Conservation (phyloP, 1,139 yeast species). For the Blastobotrys capitulatus region DNA sequence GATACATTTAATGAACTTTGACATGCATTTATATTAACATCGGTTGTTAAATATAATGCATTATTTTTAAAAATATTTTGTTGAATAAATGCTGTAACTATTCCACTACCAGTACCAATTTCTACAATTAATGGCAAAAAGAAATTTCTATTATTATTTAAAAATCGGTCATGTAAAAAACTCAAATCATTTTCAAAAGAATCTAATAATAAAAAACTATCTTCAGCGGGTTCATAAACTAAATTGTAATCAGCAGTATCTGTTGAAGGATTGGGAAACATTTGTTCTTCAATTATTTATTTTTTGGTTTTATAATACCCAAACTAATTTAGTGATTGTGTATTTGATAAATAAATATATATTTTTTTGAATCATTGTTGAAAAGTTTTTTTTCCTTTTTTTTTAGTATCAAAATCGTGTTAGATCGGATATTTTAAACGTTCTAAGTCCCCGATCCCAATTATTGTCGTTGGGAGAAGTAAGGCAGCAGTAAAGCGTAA, state of each 20-base stretch:
- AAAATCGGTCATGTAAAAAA: conserved; percentile 12
- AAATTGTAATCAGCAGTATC: conserved; percentile 4
- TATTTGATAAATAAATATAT: not conserved
- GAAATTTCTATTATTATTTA: not conserved
- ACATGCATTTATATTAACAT: conserved; percentile 76
- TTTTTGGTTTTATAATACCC: no score
- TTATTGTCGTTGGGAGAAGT: no score
- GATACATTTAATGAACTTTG: conserved; percentile 48
- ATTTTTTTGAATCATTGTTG: no score
- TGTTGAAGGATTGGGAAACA: conserved; percentile 11
- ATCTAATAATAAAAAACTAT: conserved; percentile 77
- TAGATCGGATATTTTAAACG: no score
- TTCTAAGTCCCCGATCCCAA: no score
- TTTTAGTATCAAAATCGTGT: no score
- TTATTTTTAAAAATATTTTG: conserved; percentile 43
- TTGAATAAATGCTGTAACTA: conserved; percentile 70
- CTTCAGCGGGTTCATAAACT: conserved; percentile 94
- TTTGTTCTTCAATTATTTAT: not conserved
- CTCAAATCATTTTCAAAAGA: conserved; percentile 57
- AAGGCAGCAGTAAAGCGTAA: no score
- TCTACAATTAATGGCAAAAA: conserved; percentile 61
- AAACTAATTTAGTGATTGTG: no score
- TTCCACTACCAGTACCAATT: conserved; percentile 88
- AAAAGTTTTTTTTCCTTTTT: no score
- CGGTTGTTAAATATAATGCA: conserved; percentile 61